Evolutionary conservation across 2,329 filamentous ascomycete species (phyloP).

Genomic region (Colletotrichum coccodes): DNA sequence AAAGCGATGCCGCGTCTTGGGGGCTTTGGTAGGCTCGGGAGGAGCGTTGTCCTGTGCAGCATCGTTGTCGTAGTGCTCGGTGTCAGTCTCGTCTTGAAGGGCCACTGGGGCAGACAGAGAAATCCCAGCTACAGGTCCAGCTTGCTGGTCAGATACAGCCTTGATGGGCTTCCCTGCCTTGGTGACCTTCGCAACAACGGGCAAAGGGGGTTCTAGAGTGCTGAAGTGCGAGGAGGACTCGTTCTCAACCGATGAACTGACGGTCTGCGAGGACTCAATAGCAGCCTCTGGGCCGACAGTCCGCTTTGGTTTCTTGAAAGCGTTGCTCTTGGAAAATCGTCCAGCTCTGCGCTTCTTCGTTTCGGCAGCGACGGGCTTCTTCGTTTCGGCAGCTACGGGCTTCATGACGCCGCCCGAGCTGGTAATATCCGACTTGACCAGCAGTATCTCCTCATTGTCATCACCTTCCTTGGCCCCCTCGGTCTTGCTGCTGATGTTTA

Average conservation of each 20-base stretch:
- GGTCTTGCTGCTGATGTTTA: neutral
- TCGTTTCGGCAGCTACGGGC: neutral
- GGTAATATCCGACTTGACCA: slow-evolving; percentile 17
- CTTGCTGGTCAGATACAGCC: neutral
- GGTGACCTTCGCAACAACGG: neutral
- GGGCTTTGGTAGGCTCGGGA: neutral
- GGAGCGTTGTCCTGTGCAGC: neutral
- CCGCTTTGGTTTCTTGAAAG: neutral
- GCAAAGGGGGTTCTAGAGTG: neutral
- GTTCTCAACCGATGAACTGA: neutral
- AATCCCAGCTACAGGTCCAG: neutral
- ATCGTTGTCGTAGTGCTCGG: neutral
- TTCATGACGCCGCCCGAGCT: no score
- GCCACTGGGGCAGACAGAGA: no score
- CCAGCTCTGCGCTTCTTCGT: slow-evolving; percentile 12
- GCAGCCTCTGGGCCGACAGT: neutral
- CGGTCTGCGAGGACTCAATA: neutral
- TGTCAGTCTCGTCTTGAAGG: neutral
- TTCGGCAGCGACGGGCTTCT: neutral
- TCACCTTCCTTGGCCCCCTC: neutral
- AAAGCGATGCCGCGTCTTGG: neutral
- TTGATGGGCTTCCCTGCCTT: neutral
- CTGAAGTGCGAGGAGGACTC: neutral
- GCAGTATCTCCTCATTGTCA: neutral
- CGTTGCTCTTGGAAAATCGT: neutral